Evolutionary conservation across 2,329 filamentous ascomycete species (phyloP).

Genomic region (Nemania sp.): DNA sequence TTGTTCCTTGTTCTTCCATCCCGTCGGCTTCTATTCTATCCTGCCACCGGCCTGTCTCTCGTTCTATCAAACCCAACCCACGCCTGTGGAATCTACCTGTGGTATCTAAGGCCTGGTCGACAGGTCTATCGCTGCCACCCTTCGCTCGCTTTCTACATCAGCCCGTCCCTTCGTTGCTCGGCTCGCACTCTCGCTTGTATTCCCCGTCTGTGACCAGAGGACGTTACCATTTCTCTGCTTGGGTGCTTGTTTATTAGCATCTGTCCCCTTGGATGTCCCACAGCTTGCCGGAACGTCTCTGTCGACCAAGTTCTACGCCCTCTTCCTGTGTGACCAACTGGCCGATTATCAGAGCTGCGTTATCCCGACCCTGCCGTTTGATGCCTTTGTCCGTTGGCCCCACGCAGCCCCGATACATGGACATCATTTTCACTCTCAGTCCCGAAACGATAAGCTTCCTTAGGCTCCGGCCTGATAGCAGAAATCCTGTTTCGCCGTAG

Average conservation of each 20-base stretch:
- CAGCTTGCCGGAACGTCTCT: neutral
- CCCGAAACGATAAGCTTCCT: conserved; percentile 9
- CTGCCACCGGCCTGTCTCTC: conserved; percentile 6
- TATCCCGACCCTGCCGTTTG: conserved; percentile 10
- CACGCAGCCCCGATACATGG: conserved; percentile 23
- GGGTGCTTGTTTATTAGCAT: neutral
- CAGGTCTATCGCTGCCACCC: conserved; percentile 17
- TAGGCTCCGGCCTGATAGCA: conserved; percentile 14
- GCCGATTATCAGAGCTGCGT: neutral
- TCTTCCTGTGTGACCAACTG: conserved; percentile 6
- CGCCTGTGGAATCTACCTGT: too few relatives aligned
- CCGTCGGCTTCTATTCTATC: neutral
- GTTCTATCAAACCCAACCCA: neutral
- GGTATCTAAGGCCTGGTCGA: conserved; percentile 5
- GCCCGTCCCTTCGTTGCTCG: conserved; percentile 23
- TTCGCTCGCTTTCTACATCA: neutral
- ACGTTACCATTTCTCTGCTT: conserved; percentile 17
- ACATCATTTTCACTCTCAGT: conserved; percentile 8
- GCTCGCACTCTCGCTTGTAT: conserved; percentile 25
- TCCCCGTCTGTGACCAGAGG: neutral
- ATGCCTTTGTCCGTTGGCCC: conserved; percentile 19
- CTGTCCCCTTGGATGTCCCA: neutral
- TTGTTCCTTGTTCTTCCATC: neutral
- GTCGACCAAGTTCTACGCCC: conserved; percentile 3
- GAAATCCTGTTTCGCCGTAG: conserved; percentile 4